Evolutionary conservation across 768 basidiomycete genomes (phyloP).

Genomic region (Sarcodon sp.): DNA sequence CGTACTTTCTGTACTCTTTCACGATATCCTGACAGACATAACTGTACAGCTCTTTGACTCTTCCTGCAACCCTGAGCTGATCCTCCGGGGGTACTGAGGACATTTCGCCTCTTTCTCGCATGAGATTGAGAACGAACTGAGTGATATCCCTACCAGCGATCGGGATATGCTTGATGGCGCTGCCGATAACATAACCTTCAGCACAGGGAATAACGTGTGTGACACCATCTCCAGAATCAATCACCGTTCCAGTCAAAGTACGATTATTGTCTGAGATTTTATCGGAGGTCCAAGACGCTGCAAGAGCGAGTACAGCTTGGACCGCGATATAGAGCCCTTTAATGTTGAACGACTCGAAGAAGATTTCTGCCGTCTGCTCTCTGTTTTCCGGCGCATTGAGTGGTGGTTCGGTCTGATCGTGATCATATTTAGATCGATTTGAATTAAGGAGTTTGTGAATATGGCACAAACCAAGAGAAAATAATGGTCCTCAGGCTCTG

Average conservation of each 20-base stretch:
- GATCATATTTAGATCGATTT: too few relatives aligned
- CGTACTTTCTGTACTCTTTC: constrained; percentile 97
- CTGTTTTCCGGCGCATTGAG: constrained; percentile 97
- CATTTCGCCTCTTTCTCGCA: constrained; percentile 93
- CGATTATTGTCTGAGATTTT: constrained; percentile 61
- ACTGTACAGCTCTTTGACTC: constrained; percentile 95
- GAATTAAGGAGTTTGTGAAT: too few relatives aligned
- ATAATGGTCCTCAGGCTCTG: constrained; percentile 98
- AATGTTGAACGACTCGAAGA: constrained; percentile 99
- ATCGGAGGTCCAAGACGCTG: constrained; percentile 93
- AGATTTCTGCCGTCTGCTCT: constrained; percentile 98
- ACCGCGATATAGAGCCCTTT: constrained; percentile 98
- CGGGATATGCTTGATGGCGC: constrained; percentile 97
- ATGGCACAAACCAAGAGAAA: constrained; percentile 73
- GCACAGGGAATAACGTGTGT: constrained; percentile 96
- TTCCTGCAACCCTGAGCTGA: constrained; percentile 80
- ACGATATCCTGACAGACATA: constrained; percentile 99
- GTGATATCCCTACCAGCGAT: constrained; percentile 97
- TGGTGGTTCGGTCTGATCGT: constrained; percentile 86
- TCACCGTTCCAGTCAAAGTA: constrained; percentile 92
- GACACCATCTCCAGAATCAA: constrained; percentile 98
- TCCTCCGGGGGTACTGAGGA: constrained; percentile 88
- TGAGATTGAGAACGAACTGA: constrained; percentile 88
- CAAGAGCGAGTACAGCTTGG: constrained; percentile 95
- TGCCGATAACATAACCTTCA: constrained; percentile 98